Evolutionary conservation across 2,329 filamentous ascomycete genomes (phyloP), one percentile per base, ranked within the genome.

Genomic region (Penicillium sp.): DNA sequence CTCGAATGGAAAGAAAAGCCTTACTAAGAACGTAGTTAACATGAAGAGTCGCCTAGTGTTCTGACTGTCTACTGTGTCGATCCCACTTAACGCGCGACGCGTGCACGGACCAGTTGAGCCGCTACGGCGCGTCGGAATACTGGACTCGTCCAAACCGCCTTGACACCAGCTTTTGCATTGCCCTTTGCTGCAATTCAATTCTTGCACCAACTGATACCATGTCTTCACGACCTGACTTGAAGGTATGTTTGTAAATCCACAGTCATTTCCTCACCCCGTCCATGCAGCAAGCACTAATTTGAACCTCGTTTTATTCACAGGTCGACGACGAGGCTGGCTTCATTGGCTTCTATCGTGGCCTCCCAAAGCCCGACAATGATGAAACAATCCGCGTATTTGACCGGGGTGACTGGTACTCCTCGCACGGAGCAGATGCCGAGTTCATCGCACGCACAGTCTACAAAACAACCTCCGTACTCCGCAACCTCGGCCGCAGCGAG

Each of bases 281-380:
- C 13, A 2, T 27, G 7, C 6, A 25, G 18, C 25, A 38, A 3
- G n/a, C 10, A 28, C 35, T 30, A 41, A 31, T 34, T 43, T 29
- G 52, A 54, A 57, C 35, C 53, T 9, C 30, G 38, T 39, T 16
- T 14, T 16, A 37, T 39, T 39, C 30, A 18, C 31, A 91, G 87
- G 89, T 97, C 67, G 95, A 99, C 65, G 93, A 99, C 67, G 93
- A 99, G 76, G 84, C 86, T 65, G 90, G 92, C 59, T 99, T 99
- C 77, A 96, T 97, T 74, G 89, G 86, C 61, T 95, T 90, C 75
- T 99, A 95, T 78, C 92, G 92, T 62, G 86, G 84, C n/a, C 79
- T 99, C 2, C 83, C 89, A 5, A 64, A 76, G 12, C 82, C 83
- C 45, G 82, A 83, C 60, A 80, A 83, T 33, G 62, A 67, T 58